Evolutionary conservation across 441 rosid species (phyloP).

Genomic region (Eugenia klotzschiana): DNA sequence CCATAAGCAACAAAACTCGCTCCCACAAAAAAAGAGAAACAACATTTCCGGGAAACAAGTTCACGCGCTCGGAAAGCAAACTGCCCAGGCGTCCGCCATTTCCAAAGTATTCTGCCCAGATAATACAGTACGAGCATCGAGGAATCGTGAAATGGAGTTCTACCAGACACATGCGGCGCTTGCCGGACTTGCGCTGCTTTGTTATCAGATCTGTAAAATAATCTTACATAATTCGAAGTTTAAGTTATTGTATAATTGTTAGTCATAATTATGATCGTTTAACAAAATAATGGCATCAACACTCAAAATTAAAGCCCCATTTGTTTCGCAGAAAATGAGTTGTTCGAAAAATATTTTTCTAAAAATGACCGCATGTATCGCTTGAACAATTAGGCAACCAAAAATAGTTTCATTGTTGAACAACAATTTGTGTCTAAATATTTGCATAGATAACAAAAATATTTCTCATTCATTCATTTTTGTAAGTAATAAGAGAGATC

Average conservation of each 20-base stretch:
- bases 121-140: not conserved
- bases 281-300: not conserved
- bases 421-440: too few species aligned
- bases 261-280: not conserved
- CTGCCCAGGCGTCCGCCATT: not conserved
- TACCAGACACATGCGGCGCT: constrained; percentile 74
- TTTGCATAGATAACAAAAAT: too few species aligned
- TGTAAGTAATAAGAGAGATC: too few species aligned
- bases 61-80: not conserved
- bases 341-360: too few species aligned
- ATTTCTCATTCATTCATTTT: too few species aligned
- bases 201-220: not conserved
- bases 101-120: not conserved
- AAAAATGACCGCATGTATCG: too few species aligned
- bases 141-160: not conserved
- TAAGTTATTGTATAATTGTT: not conserved
- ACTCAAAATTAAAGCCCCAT: not conserved
- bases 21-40: not conserved
- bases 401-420: too few species aligned
- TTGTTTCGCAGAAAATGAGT: too few species aligned
- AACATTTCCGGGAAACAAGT: not conserved
- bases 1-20: not conserved
- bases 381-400: too few species aligned
- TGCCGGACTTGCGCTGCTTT: constrained; percentile 60
- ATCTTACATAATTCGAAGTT: not conserved